These are phyloP conservation scores for Prototheca wickerhamii DNA, from an alignment of 163 green algal species.

Conservation along the genomic window DNA sequence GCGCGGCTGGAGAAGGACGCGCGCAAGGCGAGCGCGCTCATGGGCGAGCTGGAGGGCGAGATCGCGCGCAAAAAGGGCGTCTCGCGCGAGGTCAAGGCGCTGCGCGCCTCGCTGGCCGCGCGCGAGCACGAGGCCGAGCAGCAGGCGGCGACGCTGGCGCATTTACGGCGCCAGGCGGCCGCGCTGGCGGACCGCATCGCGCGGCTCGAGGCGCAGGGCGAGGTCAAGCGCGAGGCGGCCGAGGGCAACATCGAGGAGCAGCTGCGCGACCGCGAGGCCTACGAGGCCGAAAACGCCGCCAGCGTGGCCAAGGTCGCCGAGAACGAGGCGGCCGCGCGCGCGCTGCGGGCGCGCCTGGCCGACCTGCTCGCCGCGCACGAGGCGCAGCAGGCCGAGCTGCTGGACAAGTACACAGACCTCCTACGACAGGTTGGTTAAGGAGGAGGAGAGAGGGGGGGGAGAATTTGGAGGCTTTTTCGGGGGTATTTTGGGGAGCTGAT, in stretches of 20 bases:
- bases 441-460: neutral
- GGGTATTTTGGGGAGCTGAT: neutral
- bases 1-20: constrained; percentile 61
- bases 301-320: constrained; percentile 49
- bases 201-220: constrained; percentile 53
- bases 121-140: constrained; percentile 51
- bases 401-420: constrained; percentile 55
- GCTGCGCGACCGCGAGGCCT: constrained; percentile 57
- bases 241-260: constrained; percentile 46
- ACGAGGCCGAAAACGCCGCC: constrained; percentile 46
- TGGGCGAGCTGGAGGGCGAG: constrained; percentile 60
- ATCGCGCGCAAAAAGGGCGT: constrained; percentile 65
- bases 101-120: constrained; percentile 40
- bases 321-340: constrained; percentile 57
- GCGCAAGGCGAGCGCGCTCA: constrained; percentile 32
- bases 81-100: constrained; percentile 51
- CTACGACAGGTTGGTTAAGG: constrained; percentile 29
- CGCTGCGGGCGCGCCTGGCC: constrained; percentile 39
- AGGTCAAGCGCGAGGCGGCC: constrained; percentile 58
- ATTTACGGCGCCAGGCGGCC: constrained; percentile 57
- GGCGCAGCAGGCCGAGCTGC: constrained; percentile 30
- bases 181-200: constrained; percentile 58
- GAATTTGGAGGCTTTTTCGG: neutral
- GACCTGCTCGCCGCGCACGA: constrained; percentile 48
- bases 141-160: constrained; percentile 40